Evolutionary conservation across 257 asterid species (phyloP).

Genomic region (Solanum pinnatisectum): DNA sequence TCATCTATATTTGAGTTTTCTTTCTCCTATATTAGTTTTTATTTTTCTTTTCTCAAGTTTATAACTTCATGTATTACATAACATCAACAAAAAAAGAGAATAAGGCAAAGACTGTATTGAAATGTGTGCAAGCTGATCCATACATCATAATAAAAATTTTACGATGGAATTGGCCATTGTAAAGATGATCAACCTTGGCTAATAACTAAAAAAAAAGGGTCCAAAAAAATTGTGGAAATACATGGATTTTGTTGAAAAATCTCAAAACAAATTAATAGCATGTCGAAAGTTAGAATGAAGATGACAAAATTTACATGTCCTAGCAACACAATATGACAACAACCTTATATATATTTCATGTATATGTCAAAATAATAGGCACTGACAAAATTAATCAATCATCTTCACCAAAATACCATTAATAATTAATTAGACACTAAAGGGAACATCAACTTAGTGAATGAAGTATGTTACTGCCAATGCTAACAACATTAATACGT

Average conservation of each 20-base stretch:
- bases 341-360: neutral
- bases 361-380: neutral
- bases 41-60: neutral
- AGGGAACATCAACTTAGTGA: conserved; percentile 40
- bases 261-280: neutral
- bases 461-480: conserved; percentile 54
- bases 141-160: neutral
- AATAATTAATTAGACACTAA: conserved; percentile 17
- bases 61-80: neutral
- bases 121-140: neutral
- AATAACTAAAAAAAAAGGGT: neutral
- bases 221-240: neutral
- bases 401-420: neutral
- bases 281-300: neutral
- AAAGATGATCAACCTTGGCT: neutral
- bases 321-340: neutral
- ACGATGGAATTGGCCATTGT: neutral
- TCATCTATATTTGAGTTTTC: neutral
- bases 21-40: too few relatives aligned
- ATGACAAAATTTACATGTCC: neutral
- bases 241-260: neutral
- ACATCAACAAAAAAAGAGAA: neutral
- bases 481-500: conserved; percentile 49
- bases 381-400: neutral
- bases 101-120: too few relatives aligned